phyloP scores from a whole-genome alignment of 352 stramenopile genomes.

The Pythium utonaiense region DNA sequence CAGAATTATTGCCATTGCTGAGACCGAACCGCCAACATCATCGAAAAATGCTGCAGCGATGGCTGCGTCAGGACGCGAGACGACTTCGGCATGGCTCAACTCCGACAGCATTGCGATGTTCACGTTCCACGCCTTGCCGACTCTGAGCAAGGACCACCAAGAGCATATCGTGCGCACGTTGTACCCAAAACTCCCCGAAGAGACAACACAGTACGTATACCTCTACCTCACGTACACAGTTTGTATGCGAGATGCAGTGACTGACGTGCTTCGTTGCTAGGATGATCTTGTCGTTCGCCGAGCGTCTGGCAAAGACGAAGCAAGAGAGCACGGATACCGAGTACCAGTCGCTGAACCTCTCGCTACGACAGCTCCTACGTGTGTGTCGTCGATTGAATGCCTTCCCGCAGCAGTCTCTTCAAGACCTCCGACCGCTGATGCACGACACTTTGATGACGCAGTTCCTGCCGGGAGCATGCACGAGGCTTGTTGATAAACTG shows the following conservation, averaged over 20 bases:
- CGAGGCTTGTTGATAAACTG: slow-evolving; percentile 43
- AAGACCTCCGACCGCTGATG: slow-evolving; percentile 59
- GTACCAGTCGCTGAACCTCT: slow-evolving; percentile 52
- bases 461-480: slow-evolving; percentile 60
- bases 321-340: slow-evolving; percentile 41
- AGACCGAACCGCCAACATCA: slow-evolving; percentile 38
- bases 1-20: slow-evolving; percentile 83
- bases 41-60: slow-evolving; percentile 26
- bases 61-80: slow-evolving; percentile 33
- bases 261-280: slow-evolving; percentile 19
- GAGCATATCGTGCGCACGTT: slow-evolving; percentile 47
- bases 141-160: slow-evolving; percentile 36
- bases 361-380: slow-evolving; percentile 61
- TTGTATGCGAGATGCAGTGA: too few relatives aligned
- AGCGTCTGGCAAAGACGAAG: slow-evolving; percentile 44
- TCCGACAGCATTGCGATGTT: slow-evolving; percentile 82
- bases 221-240: too few relatives aligned
- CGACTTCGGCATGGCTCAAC: slow-evolving; percentile 59
- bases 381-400: slow-evolving; percentile 62
- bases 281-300: slow-evolving; percentile 51
- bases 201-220: slow-evolving; percentile 49
- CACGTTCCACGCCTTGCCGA: slow-evolving; percentile 56
- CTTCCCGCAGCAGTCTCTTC: slow-evolving; percentile 57
- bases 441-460: slow-evolving; percentile 77
- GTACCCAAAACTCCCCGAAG: slow-evolving; percentile 47